These are phyloP conservation scores for Magnusiomyces paraingens DNA, from an alignment of 1,139 yeast genomes.

Conservation along the genomic window DNA sequence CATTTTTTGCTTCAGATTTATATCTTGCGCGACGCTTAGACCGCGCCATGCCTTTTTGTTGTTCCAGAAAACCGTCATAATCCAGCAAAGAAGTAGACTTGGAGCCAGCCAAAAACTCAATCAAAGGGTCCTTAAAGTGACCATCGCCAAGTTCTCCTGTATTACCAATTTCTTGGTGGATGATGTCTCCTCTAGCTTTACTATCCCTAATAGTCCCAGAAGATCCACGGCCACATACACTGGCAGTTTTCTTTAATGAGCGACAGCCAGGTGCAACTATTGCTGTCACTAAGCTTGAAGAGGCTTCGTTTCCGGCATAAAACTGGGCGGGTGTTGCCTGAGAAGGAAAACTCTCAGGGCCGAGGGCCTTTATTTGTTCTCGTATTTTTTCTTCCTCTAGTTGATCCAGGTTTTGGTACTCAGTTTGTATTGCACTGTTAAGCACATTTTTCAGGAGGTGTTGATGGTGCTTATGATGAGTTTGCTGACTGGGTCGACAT, in stretches of 20 bases:
- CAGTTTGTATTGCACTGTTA: no score
- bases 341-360: no score
- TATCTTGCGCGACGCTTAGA: neutral
- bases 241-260: no score
- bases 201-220: no score
- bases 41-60: neutral
- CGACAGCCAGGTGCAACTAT: slow-evolving; percentile 7
- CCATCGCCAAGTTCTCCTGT: neutral
- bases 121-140: neutral
- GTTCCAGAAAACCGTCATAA: neutral
- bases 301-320: slow-evolving; percentile 15
- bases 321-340: slow-evolving; percentile 15
- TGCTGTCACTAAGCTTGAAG: slow-evolving; percentile 14
- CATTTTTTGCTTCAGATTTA: no score
- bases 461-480: no score
- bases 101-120: slow-evolving; percentile 1
- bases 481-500: no score
- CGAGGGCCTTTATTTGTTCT: no score
- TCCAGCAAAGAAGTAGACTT: neutral
- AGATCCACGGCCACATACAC: no score
- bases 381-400: neutral
- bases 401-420: no score
- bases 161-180: neutral
- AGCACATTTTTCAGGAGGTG: no score
- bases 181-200: no score